Evolutionary conservation across 2,329 filamentous ascomycete genomes (phyloP), one percentile per base, ranked within the genome.

Genomic region (Trichoderma asperellum): DNA sequence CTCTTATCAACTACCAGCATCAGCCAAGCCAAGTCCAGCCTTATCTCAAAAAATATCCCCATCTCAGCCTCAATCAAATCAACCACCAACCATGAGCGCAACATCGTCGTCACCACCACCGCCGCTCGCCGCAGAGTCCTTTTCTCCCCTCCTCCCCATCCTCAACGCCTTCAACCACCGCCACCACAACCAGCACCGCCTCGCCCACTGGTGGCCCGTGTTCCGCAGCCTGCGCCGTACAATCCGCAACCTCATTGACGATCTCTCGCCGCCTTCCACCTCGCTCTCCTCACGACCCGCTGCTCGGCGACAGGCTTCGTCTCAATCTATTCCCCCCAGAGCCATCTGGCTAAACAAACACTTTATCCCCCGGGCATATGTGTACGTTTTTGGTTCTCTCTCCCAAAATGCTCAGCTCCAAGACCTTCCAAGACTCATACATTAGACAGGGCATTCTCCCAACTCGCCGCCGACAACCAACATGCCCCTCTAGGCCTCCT

Each of bases 151-250:
- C 34, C 74, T 82, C 34, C 78, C 86, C 61, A 81, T 94, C 58
- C 87, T 97, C 56, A 85, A 91, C 75, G 86, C 92, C 73, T 87
- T 96, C 75, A 88, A 90, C 79, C 89, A 93, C 77, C 92, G 94
- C 75, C 96, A 97, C 83, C 91, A 90, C 77, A 98, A 97, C 82
- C 95, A 98, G 81, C 95, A 98, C 79, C 89, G 89, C 68, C 85
- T 87, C 71, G 87, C 90, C 35, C 88, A 89, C 76, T 99, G 95
- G 95, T 98, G 92, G 88, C 77, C 81, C 18, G 87, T 89, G 74
- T 88, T 97, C 71, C 86, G 86, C 65, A 85, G 91, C 72, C 85
- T 97, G 72, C 89, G 92, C 43, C 91, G 92, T 58, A 85, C 89
- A 68, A 78, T 91, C 10, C 80, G 81, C 10, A 85, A 85, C 67